Evolutionary conservation across 2,329 filamentous ascomycete species (phyloP).

Genomic region (Cercospora sp.): DNA sequence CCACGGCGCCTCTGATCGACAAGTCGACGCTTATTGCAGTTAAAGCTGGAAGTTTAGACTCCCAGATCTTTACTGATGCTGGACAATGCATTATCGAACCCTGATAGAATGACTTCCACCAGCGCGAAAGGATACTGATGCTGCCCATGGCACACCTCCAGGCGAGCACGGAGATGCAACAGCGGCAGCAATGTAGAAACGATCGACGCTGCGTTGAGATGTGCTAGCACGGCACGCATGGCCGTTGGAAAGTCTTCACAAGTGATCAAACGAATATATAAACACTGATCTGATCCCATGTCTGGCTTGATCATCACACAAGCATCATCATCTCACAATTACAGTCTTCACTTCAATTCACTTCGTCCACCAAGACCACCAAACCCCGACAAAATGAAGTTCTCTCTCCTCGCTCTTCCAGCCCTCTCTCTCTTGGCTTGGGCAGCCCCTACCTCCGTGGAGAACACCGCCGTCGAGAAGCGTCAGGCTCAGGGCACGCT

Average conservation of each 20-base stretch:
- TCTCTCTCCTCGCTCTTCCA: conserved; percentile 23
- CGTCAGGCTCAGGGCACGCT: conserved; percentile 8
- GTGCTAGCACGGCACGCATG: background rate
- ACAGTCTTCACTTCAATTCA: background rate
- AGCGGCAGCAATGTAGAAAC: background rate
- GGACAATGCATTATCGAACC: background rate
- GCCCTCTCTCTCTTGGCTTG: conserved; percentile 21
- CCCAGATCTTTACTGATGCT: background rate
- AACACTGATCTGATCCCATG: background rate
- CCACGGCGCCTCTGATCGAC: background rate
- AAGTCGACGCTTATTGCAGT: background rate
- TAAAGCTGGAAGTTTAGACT: background rate
- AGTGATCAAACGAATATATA: background rate
- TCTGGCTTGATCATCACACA: background rate
- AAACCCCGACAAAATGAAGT: conserved; percentile 19
- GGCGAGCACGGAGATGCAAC: background rate
- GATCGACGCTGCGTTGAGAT: background rate
- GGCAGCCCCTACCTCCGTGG: conserved; percentile 18
- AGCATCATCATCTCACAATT: background rate
- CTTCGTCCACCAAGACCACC: conserved; percentile 10
- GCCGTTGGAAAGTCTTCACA: background rate
- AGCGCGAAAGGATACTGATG: background rate
- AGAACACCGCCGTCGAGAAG: conserved; percentile 10
- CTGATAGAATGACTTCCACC: background rate
- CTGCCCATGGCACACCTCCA: background rate